Evolutionary conservation across 23 red algal species (phyloP), one percentile per base, ranked within the genome.

Genomic region (Gracilaria gracilis): DNA sequence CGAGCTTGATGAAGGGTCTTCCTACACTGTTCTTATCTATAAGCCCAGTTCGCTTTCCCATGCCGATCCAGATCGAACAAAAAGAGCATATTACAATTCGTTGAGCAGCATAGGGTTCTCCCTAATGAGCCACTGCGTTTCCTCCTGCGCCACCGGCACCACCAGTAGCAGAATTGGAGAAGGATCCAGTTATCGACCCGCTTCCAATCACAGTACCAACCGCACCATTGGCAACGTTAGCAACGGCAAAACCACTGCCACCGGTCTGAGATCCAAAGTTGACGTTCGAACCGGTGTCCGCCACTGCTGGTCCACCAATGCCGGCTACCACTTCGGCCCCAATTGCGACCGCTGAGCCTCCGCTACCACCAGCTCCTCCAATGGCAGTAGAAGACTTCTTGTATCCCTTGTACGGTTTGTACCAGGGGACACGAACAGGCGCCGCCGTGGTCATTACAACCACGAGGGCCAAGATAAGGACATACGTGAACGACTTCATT

Each of bases 111-210:
- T 46, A 4, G 42, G 11, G 42, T 11, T 13, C 61, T 32, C 9
- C 32, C 25, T 65, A 65, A 24, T 13, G 54, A 58, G 25, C 61
- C 23, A 9, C 23, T 5, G 61, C 61, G 27, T 65, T 31, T 27
- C 61, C 61, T 32, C 61, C 61, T 0, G 61, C 9, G 27, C 61
- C 61, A 31, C 61, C 61, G 27, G 23, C 61, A 65, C 61, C 61
- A 65, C 61, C 61, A 31, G 61, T 65, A 12, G 61, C 61, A 13
- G 61, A 65, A 31, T 65, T 65, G 61, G 61, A 65, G 25, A 65
- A 65, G 3, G 61, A 65, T 21, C 61, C 61, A 32, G 24, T 31
- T 31, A 65, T 65, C 61, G 23, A 32, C 23, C 61, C 61, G 27
- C 61, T 13, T 1, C 61, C 61, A 31, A 65, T 31, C 61, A 65